These are phyloP conservation scores for Seiridium unicorne DNA, from an alignment of 2,329 filamentous ascomycete genomes.

Conservation along the genomic window DNA sequence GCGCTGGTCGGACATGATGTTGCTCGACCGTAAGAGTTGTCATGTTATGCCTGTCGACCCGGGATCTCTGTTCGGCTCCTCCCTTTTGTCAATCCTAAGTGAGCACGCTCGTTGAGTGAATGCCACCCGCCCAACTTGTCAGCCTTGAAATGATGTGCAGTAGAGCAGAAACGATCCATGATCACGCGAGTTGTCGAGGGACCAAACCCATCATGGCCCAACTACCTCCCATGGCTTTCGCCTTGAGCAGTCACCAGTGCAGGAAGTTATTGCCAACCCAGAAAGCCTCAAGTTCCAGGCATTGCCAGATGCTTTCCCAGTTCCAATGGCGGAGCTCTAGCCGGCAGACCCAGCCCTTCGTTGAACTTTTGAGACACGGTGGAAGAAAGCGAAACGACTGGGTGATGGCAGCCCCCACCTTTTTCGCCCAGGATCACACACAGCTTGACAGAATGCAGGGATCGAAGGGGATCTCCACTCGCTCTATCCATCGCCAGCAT, in stretches of 20 bases:
- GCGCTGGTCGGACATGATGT: neutral
- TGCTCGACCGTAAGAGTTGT: neutral
- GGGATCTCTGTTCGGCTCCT: neutral
- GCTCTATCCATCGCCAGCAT: neutral
- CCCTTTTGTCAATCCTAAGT: neutral
- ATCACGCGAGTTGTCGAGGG: too few species aligned
- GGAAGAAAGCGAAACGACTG: slow-evolving; percentile 9
- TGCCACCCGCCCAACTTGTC: neutral
- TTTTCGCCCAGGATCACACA: neutral
- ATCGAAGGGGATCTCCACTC: neutral
- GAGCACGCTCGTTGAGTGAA: neutral
- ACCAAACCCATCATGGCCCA: too few species aligned
- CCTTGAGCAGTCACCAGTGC: too few species aligned
- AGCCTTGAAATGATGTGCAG: too few species aligned
- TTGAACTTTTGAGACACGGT: slow-evolving; percentile 8
- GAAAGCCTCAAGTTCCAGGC: too few species aligned
- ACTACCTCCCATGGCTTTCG: too few species aligned
- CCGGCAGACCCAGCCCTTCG: slow-evolving; percentile 3
- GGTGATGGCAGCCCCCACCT: slow-evolving; percentile 6
- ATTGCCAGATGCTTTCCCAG: too few species aligned
- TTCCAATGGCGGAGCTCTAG: neutral
- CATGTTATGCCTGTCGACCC: neutral
- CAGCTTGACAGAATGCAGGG: neutral
- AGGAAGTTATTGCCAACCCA: too few species aligned
- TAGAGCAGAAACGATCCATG: too few species aligned